Percentiles rank a stretch among this genome's conserved stretches.
Conservation (phyloP, 495 filamentous ascomycete genomes). For the Arthonia radiata region DNA sequence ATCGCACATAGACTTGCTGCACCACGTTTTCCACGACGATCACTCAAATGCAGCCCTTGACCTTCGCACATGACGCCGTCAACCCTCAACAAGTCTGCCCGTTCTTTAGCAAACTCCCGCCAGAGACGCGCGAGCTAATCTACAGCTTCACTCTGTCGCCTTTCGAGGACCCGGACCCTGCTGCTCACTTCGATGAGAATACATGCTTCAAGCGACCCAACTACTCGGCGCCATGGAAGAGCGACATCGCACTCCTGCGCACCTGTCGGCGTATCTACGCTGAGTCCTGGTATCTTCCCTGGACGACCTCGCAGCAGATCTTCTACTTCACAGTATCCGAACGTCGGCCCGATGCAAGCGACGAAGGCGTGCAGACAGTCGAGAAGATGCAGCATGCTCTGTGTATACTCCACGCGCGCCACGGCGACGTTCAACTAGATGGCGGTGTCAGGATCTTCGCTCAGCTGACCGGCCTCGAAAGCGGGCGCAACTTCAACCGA, state of each 20-base stretch:
- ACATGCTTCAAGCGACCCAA: constrained; percentile 10
- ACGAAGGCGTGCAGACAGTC: constrained; percentile 3
- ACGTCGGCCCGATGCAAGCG: constrained; percentile 10
- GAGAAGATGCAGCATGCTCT: constrained; percentile 1
- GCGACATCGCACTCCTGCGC: constrained; percentile 12
- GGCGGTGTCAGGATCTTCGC: constrained; percentile 7
- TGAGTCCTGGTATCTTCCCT: constrained; percentile 17
- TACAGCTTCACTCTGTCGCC: constrained; percentile 9
- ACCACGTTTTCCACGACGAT: too few species aligned
- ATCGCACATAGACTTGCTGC: too few species aligned
- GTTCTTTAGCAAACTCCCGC: too few species aligned
- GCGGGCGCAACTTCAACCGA: constrained; percentile 2
- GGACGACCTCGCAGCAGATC: constrained; percentile 6
- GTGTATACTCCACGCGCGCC: neutral
- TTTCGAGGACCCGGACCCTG: constrained; percentile 7
- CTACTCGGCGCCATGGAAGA: constrained; percentile 8
- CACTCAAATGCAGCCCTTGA: too few species aligned
- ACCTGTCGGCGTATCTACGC: constrained; percentile 20
- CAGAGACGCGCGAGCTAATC: constrained; percentile 11
- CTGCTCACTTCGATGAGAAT: constrained; percentile 4
- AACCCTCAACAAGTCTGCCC: too few species aligned
- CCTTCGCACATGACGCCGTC: too few species aligned
- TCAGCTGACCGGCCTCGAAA: constrained; percentile 9
- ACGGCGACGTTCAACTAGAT: neutral
- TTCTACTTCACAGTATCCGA: constrained; percentile 8